Evolutionary conservation across 495 filamentous ascomycete genomes (phyloP).

Genomic region (Aspergillus affinis): DNA sequence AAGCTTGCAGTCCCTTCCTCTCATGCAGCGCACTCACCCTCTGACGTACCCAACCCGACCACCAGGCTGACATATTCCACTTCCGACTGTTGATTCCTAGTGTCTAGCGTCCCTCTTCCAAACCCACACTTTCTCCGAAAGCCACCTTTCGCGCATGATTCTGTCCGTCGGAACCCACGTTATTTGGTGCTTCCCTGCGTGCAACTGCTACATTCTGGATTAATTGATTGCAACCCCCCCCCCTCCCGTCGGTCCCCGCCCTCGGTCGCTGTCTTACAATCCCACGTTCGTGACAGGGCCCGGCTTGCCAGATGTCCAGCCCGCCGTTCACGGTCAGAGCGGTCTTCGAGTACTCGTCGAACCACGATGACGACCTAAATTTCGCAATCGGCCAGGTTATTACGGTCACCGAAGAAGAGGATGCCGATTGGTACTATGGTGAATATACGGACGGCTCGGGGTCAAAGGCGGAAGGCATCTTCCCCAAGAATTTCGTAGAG

Average conservation of each 20-base stretch:
- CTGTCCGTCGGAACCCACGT: conserved; percentile 14
- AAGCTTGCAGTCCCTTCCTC: conserved; percentile 1
- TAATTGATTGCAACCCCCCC: conserved; percentile 14
- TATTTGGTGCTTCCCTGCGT: conserved; percentile 11
- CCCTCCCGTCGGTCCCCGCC: conserved; percentile 21
- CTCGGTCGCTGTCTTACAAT: conserved; percentile 3
- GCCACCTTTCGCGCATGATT: conserved; percentile 10
- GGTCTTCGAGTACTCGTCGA: conserved; percentile 86
- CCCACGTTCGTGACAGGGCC: conserved; percentile 26
- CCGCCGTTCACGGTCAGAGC: conserved; percentile 92
- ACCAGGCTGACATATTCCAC: conserved; percentile 26
- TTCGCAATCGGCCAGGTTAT: conserved; percentile 86
- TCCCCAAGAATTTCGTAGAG: conserved; percentile 97
- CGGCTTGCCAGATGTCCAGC: conserved; percentile 61
- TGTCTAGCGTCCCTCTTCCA: conserved; percentile 5
- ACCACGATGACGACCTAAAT: conserved; percentile 89
- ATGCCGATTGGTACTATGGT: conserved; percentile 92
- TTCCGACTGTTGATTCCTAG: conserved; percentile 6
- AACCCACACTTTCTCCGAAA: conserved; percentile 9
- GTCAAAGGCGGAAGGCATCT: conserved; percentile 79
- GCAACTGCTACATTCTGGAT: conserved; percentile 6
- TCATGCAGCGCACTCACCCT: not conserved
- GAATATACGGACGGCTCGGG: conserved; percentile 79
- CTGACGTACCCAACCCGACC: conserved; percentile 19
- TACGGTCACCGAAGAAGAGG: conserved; percentile 88